A percentile compares a stretch with the other conserved stretches of the same genome.
Conservation (phyloP, 345 rosid genomes). For the Brassica incana region DNA sequence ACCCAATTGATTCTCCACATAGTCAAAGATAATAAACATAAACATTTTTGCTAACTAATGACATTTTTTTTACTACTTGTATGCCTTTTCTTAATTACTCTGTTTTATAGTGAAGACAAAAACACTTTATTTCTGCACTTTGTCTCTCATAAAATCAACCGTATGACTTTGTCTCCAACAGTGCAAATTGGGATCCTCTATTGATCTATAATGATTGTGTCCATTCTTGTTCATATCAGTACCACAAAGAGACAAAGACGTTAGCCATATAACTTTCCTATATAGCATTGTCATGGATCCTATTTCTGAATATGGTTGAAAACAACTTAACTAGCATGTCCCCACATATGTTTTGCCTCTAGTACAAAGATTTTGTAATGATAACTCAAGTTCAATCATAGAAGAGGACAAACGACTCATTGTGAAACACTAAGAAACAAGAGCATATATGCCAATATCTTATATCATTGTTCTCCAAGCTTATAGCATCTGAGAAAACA, state of each 20-base stretch:
- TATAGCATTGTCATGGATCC: slow-evolving; percentile 5
- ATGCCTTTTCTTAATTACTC: background rate
- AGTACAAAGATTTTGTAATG: background rate
- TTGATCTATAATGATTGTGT: slow-evolving; percentile 9
- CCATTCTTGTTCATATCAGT: slow-evolving; percentile 23
- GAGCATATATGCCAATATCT: slow-evolving; percentile 27
- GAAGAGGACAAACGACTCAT: slow-evolving; percentile 13
- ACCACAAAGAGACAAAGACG: background rate
- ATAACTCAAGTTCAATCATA: slow-evolving; percentile 2
- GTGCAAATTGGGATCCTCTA: slow-evolving; percentile 12
- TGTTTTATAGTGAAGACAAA: slow-evolving; percentile 7
- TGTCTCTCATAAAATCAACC: slow-evolving; percentile 23
- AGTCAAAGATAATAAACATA: background rate
- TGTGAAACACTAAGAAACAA: slow-evolving; percentile 18
- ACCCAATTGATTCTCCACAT: background rate
- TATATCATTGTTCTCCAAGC: background rate
- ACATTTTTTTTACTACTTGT: background rate
- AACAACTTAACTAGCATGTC: slow-evolving; percentile 20
- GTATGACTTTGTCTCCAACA: slow-evolving; percentile 20
- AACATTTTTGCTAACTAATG: background rate
- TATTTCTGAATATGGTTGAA: slow-evolving; percentile 16
- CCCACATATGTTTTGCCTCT: slow-evolving; percentile 22
- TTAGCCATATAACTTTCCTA: background rate
- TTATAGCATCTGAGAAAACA: slow-evolving; percentile 3
- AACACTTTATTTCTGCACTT: slow-evolving; percentile 14